Base-by-base conservation (phyloP, 257 asterid genomes). In the Solanum megistacrolobum region DNA sequence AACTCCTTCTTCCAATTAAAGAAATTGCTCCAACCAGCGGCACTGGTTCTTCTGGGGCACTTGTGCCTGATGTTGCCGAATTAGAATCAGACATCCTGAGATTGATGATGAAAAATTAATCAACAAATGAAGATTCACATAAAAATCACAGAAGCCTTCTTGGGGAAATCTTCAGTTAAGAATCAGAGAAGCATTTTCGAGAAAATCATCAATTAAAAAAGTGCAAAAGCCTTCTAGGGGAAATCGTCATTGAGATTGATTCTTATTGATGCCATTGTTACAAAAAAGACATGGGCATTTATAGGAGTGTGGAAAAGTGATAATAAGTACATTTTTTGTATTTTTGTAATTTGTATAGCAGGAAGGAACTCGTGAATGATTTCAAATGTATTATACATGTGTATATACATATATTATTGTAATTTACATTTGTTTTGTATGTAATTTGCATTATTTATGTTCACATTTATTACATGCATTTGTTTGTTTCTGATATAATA, bases 1-100 rank as follows among this genome's bases (percentile, higher is more conserved):
- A 82, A 34, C 85, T 74, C 34, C 41, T 41, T 86, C 81, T 89
- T 68, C 90, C 90, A 18, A 48, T 5, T 23, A 86, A 62, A 32
- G 89, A 86, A 75, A 81, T 25, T 34, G 52, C 43, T 46, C 90
- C 90, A 29, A 81, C 74, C 58, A 14, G 14, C 0, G 34, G 34
- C 52, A 10, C 52, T 36, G 32, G 11, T 20, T 34, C 41, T 32
- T n/a, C 4, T 66, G 82, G 18, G 4, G 23, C 41, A 1, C 1
- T 7, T 73, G 14, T 12, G 16, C 81, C 27, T 7, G 29, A 14
- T 35, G 16, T 13, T 68, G 32, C 69, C 2, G 36, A 27, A 68
- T 68, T 7, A 12, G 36, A 27, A 13, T 68, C 75, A 12, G 11
- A 12, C 75, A 29, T 68, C 10, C 36, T 68, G 36, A 68, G 35